Evolutionary conservation across 257 asterid genomes (phyloP).

Genomic region (Capsicum rhomboideum): DNA sequence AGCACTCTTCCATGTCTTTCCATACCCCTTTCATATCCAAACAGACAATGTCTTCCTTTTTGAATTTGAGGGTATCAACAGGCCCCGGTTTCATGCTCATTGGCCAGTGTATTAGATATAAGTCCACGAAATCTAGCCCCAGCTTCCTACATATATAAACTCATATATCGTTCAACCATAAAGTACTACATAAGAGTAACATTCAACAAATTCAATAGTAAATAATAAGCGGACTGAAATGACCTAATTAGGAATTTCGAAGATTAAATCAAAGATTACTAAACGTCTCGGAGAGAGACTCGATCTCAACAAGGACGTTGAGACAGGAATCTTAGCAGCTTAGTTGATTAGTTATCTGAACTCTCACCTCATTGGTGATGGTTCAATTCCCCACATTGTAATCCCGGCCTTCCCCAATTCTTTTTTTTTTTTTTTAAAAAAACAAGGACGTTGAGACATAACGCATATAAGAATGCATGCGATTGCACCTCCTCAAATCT

Average conservation of each 20-base stretch:
- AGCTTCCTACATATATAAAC: not conserved
- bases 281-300: not conserved
- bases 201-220: not conserved
- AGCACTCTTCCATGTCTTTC: not conserved
- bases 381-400: no score
- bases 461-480: not conserved
- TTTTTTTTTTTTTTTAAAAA: no score
- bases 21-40: not conserved
- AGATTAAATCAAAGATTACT: not conserved
- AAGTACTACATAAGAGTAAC: not conserved
- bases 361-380: no score
- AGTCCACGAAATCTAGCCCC: not conserved
- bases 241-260: no score
- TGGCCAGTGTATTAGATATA: not conserved
- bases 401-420: no score
- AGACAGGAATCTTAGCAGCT: no score
- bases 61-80: not conserved
- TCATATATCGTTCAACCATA: not conserved
- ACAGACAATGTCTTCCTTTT: not conserved
- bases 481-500: not conserved
- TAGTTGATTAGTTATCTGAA: no score
- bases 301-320: not conserved
- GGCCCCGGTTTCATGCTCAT: not conserved
- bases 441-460: not conserved
- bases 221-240: not conserved